phyloP scores from a whole-genome alignment of 805 yeast species.

The Myxozyma melibiosi region DNA sequence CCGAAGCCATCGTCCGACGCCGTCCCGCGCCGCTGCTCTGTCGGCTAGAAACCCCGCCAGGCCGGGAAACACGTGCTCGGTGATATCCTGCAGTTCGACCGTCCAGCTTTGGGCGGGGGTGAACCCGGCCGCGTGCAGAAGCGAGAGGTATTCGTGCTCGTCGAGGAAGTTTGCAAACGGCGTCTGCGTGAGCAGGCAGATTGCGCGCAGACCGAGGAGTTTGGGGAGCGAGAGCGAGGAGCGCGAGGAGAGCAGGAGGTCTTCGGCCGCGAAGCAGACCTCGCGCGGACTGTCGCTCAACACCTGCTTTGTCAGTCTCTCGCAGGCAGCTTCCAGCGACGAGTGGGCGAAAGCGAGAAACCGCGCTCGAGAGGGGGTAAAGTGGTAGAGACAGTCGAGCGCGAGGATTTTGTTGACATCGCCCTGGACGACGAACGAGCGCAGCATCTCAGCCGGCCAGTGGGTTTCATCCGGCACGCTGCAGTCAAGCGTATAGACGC shows the following conservation, averaged over 20 bases:
- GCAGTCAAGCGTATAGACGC: conserved; percentile 21
- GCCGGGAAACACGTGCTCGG: conserved; percentile 27
- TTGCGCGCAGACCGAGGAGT: background rate
- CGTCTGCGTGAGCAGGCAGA: conserved; percentile 12
- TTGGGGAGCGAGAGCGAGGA: background rate
- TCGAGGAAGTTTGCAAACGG: conserved; percentile 23
- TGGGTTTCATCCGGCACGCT: background rate
- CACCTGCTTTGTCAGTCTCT: background rate
- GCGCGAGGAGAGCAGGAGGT: conserved; percentile 5
- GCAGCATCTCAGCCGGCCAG: conserved; percentile 22
- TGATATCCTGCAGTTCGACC: conserved; percentile 18
- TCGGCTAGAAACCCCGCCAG: conserved; percentile 12
- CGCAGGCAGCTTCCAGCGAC: conserved; percentile 15
- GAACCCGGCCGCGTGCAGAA: conserved; percentile 18
- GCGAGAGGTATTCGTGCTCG: conserved; percentile 2
- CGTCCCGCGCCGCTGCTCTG: conserved; percentile 4
- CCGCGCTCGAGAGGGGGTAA: conserved; percentile 15
- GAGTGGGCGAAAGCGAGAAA: conserved; percentile 16
- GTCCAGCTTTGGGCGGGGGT: conserved; percentile 14
- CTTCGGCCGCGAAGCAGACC: conserved; percentile 27
- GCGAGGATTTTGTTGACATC: conserved; percentile 23
- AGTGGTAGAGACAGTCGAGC: conserved; percentile 27
- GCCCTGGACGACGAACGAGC: background rate
- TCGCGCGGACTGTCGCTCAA: background rate
- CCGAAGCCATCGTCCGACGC: conserved; percentile 8